Evolutionary conservation across 805 yeast genomes (phyloP).

Genomic region (Ogataea nitratoaversa): DNA sequence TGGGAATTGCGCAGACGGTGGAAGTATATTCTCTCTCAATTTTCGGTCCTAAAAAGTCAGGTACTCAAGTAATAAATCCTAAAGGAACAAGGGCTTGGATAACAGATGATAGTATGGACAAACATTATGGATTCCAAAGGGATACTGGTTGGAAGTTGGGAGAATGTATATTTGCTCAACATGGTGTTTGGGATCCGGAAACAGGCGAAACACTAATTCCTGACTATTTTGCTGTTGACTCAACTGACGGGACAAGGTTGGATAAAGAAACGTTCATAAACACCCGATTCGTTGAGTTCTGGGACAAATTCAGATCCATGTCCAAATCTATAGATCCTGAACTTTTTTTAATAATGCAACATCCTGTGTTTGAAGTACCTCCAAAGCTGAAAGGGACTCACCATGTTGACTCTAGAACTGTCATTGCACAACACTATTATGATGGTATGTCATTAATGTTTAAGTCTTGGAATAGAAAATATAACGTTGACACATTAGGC

Average conservation of each 20-base stretch:
- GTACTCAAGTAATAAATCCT: constrained; percentile 57
- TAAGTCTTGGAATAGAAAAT: constrained; percentile 77
- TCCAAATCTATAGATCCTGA: constrained; percentile 44
- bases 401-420: constrained; percentile 58
- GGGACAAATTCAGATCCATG: constrained; percentile 42
- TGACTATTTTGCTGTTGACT: constrained; percentile 46
- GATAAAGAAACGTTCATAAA: constrained; percentile 59
- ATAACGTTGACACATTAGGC: constrained; percentile 88
- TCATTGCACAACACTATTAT: constrained; percentile 85
- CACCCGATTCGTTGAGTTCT: constrained; percentile 59
- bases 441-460: constrained; percentile 94
- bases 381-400: constrained; percentile 55
- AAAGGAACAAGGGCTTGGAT: constrained; percentile 70
- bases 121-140: constrained; percentile 68
- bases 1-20: constrained; percentile 67
- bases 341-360: constrained; percentile 63
- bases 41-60: constrained; percentile 72
- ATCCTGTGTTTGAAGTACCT: constrained; percentile 77
- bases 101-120: constrained; percentile 47
- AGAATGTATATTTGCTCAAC: constrained; percentile 74
- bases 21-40: constrained; percentile 67
- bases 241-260: constrained; percentile 35
- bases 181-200: constrained; percentile 66
- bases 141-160: constrained; percentile 64
- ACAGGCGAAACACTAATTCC: constrained; percentile 40